Evolutionary conservation across 2,329 filamentous ascomycete genomes (phyloP).

Genomic region (Ascosphaera aggregata): DNA sequence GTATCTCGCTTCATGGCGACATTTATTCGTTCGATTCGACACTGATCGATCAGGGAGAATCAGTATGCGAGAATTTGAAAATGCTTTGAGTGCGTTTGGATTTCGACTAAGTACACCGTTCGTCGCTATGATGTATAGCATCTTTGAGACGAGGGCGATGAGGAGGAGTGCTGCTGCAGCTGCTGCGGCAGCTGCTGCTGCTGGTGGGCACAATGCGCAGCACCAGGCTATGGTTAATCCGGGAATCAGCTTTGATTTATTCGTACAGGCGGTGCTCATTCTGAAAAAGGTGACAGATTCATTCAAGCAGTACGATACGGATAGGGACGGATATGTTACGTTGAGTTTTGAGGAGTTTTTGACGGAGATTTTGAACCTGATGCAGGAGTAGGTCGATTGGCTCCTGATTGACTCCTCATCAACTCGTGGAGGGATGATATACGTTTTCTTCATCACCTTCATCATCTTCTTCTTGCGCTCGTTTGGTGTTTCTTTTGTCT

Average conservation of each 20-base stretch:
- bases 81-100: constrained; percentile 78
- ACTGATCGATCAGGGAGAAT: constrained; percentile 72
- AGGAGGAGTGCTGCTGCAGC: constrained; percentile 15
- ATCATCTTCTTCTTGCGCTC: too few species aligned
- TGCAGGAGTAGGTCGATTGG: too few species aligned
- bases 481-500: too few species aligned
- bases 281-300: constrained; percentile 98
- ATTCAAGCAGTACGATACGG: constrained; percentile 96
- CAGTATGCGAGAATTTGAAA: constrained; percentile 62
- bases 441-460: too few species aligned
- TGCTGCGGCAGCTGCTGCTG: constrained; percentile 21
- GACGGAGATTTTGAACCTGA: too few species aligned
- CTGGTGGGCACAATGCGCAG: too few species aligned
- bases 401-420: too few species aligned
- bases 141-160: constrained; percentile 45
- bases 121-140: constrained; percentile 61
- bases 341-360: constrained; percentile 64
- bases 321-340: constrained; percentile 81
- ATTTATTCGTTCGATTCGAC: constrained; percentile 89
- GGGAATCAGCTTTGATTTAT: constrained; percentile 80
- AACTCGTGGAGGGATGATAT: too few species aligned
- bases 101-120: constrained; percentile 75
- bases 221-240: too few species aligned
- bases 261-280: constrained; percentile 91
- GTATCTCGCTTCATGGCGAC: constrained; percentile 83